phyloP scores from a whole-genome alignment of 139 green algal genomes.

The Microglena sp. region DNA sequence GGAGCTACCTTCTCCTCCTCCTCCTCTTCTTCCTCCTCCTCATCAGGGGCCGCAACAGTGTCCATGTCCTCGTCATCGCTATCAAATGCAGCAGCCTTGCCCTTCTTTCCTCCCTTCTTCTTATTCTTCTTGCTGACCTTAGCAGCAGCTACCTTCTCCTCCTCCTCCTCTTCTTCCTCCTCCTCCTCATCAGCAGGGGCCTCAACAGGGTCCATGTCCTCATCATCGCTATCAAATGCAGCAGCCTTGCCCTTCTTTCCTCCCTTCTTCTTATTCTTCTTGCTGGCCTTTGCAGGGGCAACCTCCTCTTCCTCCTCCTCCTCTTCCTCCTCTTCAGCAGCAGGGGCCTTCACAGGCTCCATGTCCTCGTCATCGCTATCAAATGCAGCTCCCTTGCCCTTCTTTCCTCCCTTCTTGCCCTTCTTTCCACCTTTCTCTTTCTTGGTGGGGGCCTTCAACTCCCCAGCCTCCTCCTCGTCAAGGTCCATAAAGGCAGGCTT shows the following conservation, averaged over 20 bases:
- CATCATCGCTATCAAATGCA: too few relatives aligned
- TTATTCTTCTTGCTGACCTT: constrained; percentile 9
- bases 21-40: constrained; percentile 16
- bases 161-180: background rate
- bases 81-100: too few relatives aligned
- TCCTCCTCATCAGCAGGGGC: too few relatives aligned
- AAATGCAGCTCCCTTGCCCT: too few relatives aligned
- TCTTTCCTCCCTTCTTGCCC: constrained; percentile 9
- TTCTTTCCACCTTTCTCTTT: constrained; percentile 1
- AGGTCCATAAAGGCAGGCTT: too few relatives aligned
- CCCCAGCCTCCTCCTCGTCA: background rate
- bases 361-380: too few relatives aligned
- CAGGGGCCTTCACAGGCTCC: too few relatives aligned
- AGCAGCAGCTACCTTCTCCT: constrained; percentile 3
- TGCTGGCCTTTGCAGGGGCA: background rate
- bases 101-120: constrained; percentile 9
- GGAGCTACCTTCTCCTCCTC: background rate
- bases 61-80: too few relatives aligned
- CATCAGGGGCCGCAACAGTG: too few relatives aligned
- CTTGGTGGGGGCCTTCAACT: background rate
- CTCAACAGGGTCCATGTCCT: too few relatives aligned
- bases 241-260: constrained; percentile 23
- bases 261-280: constrained; percentile 33
- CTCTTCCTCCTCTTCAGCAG: constrained; percentile 17
- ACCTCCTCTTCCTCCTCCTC: constrained; percentile 7